Evolutionary conservation across 2,329 filamentous ascomycete species (phyloP).

Genomic region (Pseudogymnoascus sp.): DNA sequence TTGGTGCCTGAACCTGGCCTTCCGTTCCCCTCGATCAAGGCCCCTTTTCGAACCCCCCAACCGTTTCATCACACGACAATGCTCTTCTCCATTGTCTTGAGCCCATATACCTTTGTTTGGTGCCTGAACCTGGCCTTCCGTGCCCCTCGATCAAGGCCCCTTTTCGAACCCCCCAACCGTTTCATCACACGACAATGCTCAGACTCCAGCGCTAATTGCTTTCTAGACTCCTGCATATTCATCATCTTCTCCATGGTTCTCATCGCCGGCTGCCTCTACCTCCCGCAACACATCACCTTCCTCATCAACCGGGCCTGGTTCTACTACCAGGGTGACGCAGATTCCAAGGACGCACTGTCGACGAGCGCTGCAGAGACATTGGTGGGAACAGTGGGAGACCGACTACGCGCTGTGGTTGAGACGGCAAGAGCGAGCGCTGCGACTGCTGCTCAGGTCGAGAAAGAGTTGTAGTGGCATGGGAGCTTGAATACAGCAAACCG

Average conservation of each 20-base stretch:
- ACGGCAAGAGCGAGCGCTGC: slow-evolving; percentile 13
- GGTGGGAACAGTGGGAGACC: slow-evolving; percentile 19
- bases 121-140: neutral
- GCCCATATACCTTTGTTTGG: neutral
- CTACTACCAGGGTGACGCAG: slow-evolving; percentile 75
- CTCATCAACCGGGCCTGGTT: slow-evolving; percentile 84
- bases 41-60: slow-evolving; percentile 1
- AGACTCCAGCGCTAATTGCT: neutral
- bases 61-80: too few species aligned
- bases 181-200: neutral
- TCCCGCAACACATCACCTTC: slow-evolving; percentile 80
- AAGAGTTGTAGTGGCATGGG: slow-evolving; percentile 19
- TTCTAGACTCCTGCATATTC: slow-evolving; percentile 81
- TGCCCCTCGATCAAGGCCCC: neutral
- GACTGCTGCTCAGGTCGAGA: slow-evolving; percentile 15
- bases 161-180: neutral
- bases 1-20: neutral
- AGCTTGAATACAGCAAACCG: neutral
- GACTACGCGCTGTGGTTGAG: slow-evolving; percentile 18
- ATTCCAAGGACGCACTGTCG: slow-evolving; percentile 10
- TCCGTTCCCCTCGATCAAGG: neutral
- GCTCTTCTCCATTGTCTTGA: neutral
- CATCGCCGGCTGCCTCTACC: slow-evolving; percentile 83
- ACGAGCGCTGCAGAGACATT: slow-evolving; percentile 18
- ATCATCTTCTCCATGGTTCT: slow-evolving; percentile 78